Evolutionary conservation across 805 yeast species (phyloP).

Genomic region (Huiozyma naganishii): DNA sequence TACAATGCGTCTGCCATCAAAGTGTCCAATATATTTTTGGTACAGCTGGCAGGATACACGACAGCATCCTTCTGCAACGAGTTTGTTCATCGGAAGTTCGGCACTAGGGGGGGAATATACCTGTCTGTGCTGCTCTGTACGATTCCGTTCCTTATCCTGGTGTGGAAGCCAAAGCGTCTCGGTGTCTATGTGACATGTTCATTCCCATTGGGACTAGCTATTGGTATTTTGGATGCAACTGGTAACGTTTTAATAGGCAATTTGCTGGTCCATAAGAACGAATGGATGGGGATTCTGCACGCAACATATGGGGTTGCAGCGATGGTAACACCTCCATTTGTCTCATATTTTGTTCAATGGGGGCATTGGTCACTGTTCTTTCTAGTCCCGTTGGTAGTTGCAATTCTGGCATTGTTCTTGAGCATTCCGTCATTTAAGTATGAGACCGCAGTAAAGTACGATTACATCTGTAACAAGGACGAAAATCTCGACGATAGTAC

Average conservation of each 20-base stretch:
- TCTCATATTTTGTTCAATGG: conserved; percentile 32
- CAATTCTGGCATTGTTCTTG: conserved; percentile 25
- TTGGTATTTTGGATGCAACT: conserved; percentile 27
- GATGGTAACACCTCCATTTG: conserved; percentile 54
- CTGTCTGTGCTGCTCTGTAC: conserved; percentile 12
- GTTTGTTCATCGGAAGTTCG: conserved; percentile 16
- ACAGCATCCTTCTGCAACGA: conserved; percentile 25
- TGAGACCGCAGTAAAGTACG: conserved; percentile 31
- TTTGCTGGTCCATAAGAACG: conserved; percentile 38
- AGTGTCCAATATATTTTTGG: conserved; percentile 23
- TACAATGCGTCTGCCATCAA: conserved; percentile 18
- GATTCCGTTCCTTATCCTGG: conserved; percentile 13
- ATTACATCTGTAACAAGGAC: conserved; percentile 14
- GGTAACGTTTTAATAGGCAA: conserved; percentile 27
- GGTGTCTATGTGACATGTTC: conserved; percentile 15
- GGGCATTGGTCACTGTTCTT: conserved; percentile 24
- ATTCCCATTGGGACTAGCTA: conserved; percentile 26
- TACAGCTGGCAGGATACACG: conserved; percentile 24
- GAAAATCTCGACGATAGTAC: conserved; percentile 3
- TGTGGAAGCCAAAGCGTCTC: conserved; percentile 18
- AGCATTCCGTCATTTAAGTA: conserved; percentile 37
- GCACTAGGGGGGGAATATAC: conserved; percentile 24
- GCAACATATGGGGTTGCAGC: conserved; percentile 69
- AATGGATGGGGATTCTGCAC: conserved; percentile 51
- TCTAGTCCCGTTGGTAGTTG: conserved; percentile 27